These are phyloP conservation scores for Aspergillus neoniger DNA, from an alignment of 2,329 filamentous ascomycete species.

Conservation along the genomic window DNA sequence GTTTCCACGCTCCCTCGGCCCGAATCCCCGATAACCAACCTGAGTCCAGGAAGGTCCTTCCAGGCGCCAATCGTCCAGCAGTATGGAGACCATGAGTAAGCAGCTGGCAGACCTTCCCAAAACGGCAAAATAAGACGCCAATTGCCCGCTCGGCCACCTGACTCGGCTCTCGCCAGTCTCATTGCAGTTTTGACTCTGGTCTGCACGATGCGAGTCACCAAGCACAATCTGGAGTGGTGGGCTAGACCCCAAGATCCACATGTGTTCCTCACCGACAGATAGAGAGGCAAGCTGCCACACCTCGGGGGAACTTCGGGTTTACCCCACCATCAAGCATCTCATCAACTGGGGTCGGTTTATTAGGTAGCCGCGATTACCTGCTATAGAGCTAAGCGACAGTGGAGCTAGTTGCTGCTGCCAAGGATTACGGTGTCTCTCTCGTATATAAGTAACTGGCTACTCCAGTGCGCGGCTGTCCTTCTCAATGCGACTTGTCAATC, in stretches of 20 bases:
- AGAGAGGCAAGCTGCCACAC: neutral
- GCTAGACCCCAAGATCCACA: neutral
- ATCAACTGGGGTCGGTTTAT: neutral
- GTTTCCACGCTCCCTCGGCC: neutral
- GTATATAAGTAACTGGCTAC: neutral
- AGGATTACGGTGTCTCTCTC: neutral
- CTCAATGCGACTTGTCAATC: neutral
- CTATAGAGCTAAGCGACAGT: neutral
- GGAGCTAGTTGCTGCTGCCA: neutral
- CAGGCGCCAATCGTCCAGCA: neutral
- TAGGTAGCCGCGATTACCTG: slow-evolving; percentile 7
- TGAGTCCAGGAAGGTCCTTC: neutral
- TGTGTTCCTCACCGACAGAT: slow-evolving; percentile 5
- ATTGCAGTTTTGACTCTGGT: neutral
- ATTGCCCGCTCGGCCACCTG: neutral
- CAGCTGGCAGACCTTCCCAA: neutral
- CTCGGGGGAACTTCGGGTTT: slow-evolving; percentile 3
- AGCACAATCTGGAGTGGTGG: neutral
- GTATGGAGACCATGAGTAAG: neutral
- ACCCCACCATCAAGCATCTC: neutral
- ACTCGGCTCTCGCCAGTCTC: neutral
- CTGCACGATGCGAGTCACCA: neutral
- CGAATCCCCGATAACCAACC: neutral
- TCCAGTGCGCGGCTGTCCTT: neutral
- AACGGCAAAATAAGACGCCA: neutral